Evolutionary conservation across 768 basidiomycete genomes (phyloP), one percentile per base, ranked within the genome.

Genomic region (Trametes punicea): DNA sequence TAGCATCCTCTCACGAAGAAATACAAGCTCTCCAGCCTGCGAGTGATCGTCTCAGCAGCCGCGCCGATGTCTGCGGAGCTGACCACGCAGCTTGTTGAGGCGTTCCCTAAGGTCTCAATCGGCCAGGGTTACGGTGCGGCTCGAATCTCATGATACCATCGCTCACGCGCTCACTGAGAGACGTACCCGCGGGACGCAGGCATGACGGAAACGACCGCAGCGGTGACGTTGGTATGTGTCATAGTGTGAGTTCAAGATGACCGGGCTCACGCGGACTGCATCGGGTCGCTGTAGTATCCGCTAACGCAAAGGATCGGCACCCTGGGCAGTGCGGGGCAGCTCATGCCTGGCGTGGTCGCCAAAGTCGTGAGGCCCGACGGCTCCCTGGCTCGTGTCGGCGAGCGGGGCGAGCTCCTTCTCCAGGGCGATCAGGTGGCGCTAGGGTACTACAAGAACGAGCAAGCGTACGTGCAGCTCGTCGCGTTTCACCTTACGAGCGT

Each of bases 121-220:
- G 84, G 83, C 4, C 84, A 87, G 66, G 80, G 77, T 7, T 85
- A 83, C 51, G 84, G 83, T 80, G 16, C 13, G 55, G 2, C 8
- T 1, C 16, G 6, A 1, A 18, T 20, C 31, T 21, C 31, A 11
- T 45, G 31, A 10, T 23, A 6, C 7, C 26, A 23, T 7, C n/a
- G 9, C 16, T 25, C 10, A 11, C 6, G 8, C 16, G 6, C 15
- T 20, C 16, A 11, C 31, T 31, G 31, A 31, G 8, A 1, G 8
- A 31, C 31, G 5, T 5, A 6, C 15, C 8, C 2, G 5, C 34
- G 87, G 87, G 88, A 16, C 2, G 5, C 34, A 88, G 87, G 88
- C 13, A 80, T 86, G 82, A 90, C 88, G 0, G 88, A 90, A 65
- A 78, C 82, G 0, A 74, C 75, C 48, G 83, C 83, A 0, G 74